Evolutionary conservation across 1,284 basidiomycete genomes (phyloP).

Genomic region (Malassezia sp.): DNA sequence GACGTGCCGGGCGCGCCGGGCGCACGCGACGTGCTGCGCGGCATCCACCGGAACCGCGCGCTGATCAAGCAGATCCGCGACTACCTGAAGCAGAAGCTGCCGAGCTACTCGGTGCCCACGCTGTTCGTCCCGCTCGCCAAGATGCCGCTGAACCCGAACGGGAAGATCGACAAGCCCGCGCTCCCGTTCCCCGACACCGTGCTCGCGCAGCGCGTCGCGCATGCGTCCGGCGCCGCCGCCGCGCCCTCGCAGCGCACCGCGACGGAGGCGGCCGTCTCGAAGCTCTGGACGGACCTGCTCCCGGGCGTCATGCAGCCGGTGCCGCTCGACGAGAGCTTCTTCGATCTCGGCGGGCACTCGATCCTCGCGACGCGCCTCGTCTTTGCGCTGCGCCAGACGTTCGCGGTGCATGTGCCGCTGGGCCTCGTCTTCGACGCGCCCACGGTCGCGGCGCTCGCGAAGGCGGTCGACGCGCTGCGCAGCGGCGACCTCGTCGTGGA

Average conservation of each 20-base stretch:
- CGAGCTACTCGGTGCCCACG: slow-evolving; percentile 52
- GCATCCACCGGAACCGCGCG: slow-evolving; percentile 51
- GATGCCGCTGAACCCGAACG: slow-evolving; percentile 97
- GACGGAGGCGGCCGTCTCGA: slow-evolving; percentile 67
- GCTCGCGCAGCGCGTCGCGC: slow-evolving; percentile 49
- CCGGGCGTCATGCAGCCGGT: slow-evolving; percentile 69
- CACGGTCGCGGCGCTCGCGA: slow-evolving; percentile 69
- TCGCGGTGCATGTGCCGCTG: slow-evolving; percentile 81
- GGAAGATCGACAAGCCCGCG: slow-evolving; percentile 97
- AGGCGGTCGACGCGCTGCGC: slow-evolving; percentile 64
- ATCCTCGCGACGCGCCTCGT: slow-evolving; percentile 93
- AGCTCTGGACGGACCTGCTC: slow-evolving; percentile 68
- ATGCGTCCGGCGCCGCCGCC: slow-evolving; percentile 21
- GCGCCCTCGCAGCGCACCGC: slow-evolving; percentile 49
- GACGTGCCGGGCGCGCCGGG: slow-evolving; percentile 53
- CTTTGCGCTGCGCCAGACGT: slow-evolving; percentile 87
- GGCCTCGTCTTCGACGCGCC: slow-evolving; percentile 87
- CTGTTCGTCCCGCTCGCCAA: slow-evolving; percentile 73
- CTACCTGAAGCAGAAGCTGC: slow-evolving; percentile 91
- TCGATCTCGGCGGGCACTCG: slow-evolving; percentile 95
- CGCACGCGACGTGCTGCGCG: slow-evolving; percentile 28
- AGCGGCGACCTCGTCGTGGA: slow-evolving; percentile 68
- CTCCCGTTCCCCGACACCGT: slow-evolving; percentile 97
- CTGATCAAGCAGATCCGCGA: slow-evolving; percentile 80
- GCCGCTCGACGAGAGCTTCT: slow-evolving; percentile 87